Evolutionary conservation across 331 rosid species (phyloP).

Genomic region (Pyracantha coccinea): DNA sequence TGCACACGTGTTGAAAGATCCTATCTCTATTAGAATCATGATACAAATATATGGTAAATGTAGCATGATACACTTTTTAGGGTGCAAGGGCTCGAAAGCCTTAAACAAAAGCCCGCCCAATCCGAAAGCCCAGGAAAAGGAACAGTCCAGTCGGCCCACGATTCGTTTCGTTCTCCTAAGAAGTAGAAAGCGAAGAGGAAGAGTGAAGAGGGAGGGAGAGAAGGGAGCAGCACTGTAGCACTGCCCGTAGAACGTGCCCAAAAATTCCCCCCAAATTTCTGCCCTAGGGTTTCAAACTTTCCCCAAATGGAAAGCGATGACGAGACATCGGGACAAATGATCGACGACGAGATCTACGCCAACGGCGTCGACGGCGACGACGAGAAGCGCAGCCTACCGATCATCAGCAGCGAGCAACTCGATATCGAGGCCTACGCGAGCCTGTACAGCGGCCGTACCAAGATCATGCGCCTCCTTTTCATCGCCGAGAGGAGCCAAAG

Average conservation of each 20-base stretch:
- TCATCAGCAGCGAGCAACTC: conserved; percentile 87
- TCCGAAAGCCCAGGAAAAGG: too few species aligned
- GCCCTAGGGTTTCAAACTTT: background rate
- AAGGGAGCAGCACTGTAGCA: background rate
- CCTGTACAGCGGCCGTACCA: conserved; percentile 77
- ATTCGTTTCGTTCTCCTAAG: background rate
- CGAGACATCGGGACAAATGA: conserved; percentile 57
- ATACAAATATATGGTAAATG: too few species aligned
- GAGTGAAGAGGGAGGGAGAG: background rate
- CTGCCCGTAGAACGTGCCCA: background rate
- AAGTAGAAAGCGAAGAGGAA: background rate
- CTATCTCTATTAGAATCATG: too few species aligned
- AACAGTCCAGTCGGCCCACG: too few species aligned
- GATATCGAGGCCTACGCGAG: conserved; percentile 86
- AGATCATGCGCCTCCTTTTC: conserved; percentile 71
- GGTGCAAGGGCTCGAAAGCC: too few species aligned
- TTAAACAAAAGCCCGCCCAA: too few species aligned
- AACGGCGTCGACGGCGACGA: conserved; percentile 50
- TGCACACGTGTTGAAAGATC: too few species aligned
- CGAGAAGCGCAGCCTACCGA: conserved; percentile 48
- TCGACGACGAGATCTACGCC: conserved; percentile 78
- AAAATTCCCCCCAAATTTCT: conserved; percentile 28
- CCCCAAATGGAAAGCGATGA: conserved; percentile 70
- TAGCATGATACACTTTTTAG: too few species aligned
- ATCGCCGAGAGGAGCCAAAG: conserved; percentile 52